These are phyloP conservation scores for Floccularia luteovirens DNA, from an alignment of 768 basidiomycete species.

Conservation along the genomic window DNA sequence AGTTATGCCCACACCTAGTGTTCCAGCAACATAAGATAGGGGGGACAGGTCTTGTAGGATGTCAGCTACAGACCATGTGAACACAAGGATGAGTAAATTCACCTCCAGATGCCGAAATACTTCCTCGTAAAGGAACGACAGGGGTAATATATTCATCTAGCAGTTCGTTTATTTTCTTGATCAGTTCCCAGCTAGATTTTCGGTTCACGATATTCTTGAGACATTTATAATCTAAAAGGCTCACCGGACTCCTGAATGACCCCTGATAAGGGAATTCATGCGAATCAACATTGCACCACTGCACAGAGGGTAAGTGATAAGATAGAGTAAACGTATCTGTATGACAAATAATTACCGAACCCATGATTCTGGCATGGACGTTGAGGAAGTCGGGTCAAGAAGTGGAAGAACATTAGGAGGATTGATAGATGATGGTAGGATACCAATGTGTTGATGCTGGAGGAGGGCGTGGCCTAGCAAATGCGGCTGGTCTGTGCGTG, in stretches of 20 bases:
- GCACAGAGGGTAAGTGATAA: constrained; percentile 23
- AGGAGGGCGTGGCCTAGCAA: constrained; percentile 59
- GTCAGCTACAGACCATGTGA: no score
- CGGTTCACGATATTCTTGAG: not conserved
- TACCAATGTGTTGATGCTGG: constrained; percentile 68
- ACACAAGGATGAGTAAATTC: constrained; percentile 4
- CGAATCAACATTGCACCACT: constrained; percentile 73
- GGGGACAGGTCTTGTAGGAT: constrained; percentile 44
- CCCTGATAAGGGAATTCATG: constrained; percentile 77
- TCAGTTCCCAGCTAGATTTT: constrained; percentile 49
- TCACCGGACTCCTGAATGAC: constrained; percentile 69
- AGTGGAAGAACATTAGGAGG: constrained; percentile 49
- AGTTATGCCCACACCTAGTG: constrained; percentile 35
- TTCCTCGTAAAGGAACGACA: constrained; percentile 74
- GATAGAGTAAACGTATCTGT: constrained; percentile 24
- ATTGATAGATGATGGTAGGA: constrained; percentile 49
- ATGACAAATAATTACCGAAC: constrained; percentile 42
- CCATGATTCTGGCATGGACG: constrained; percentile 82
- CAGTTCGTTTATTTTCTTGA: constrained; percentile 61
- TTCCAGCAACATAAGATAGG: constrained; percentile 59
- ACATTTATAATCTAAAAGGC: constrained; percentile 3
- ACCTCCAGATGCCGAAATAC: constrained; percentile 77
- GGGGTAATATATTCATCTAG: constrained; percentile 59
- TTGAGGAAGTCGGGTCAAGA: constrained; percentile 55
- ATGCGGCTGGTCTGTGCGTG: constrained; percentile 58